These are phyloP conservation scores for Corymbia calophylla DNA, from an alignment of 441 rosid species.

Conservation along the genomic window DNA sequence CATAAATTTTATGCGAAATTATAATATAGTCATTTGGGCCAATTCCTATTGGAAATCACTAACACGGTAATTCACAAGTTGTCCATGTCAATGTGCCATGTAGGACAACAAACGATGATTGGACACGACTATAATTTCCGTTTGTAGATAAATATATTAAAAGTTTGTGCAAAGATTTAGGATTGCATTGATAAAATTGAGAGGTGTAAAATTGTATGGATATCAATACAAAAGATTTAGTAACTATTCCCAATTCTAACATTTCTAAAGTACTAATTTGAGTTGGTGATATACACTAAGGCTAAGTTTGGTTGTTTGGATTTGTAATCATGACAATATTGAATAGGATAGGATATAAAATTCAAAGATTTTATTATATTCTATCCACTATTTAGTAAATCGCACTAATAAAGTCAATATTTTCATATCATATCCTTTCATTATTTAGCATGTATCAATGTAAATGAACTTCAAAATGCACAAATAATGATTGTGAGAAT, in stretches of 20 bases:
- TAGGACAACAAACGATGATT: background rate
- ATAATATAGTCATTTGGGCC: fast-evolving
- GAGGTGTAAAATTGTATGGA: background rate
- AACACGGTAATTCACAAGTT: background rate
- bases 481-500: fast-evolving
- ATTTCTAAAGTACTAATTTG: background rate
- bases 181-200: fast-evolving
- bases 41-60: background rate
- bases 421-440: no score
- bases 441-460: background rate
- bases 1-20: fast-evolving
- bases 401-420: fast-evolving
- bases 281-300: no score
- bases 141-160: background rate
- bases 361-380: no score
- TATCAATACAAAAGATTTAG: no score
- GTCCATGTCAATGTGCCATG: fast-evolving
- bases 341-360: no score
- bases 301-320: fast-evolving
- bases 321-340: no score
- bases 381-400: fast-evolving
- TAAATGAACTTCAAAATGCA: background rate
- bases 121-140: background rate
- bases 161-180: fast-evolving
- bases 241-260: background rate